A percentile compares a stretch with the other conserved stretches of the same genome.
phyloP scores from a whole-genome alignment of 495 filamentous ascomycete species.

The Penicillium subrubescens region DNA sequence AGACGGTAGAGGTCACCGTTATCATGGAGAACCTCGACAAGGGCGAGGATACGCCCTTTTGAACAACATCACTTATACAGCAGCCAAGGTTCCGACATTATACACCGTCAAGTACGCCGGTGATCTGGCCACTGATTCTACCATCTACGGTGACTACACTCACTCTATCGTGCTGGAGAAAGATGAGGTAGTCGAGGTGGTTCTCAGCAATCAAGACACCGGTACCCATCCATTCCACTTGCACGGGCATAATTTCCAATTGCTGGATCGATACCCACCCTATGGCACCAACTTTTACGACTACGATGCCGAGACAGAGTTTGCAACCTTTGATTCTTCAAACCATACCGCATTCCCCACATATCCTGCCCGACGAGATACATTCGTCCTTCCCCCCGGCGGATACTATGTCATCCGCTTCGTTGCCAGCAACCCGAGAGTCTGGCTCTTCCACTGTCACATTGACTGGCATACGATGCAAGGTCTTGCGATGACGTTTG shows the following conservation, averaged over 20 bases:
- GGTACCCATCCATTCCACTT: conserved; percentile 16
- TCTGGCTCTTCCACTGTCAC: neutral
- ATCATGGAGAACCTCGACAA: neutral
- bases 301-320: neutral
- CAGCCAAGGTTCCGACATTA: neutral
- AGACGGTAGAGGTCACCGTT: neutral
- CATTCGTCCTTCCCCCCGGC: neutral
- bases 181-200: conserved; percentile 57
- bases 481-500: neutral
- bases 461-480: neutral
- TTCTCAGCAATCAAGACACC: conserved; percentile 63
- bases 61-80: neutral
- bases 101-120: neutral
- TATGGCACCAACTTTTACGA: conserved; percentile 50
- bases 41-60: neutral
- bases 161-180: conserved; percentile 46
- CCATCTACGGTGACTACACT: neutral
- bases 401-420: neutral
- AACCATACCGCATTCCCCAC: neutral
- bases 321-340: neutral
- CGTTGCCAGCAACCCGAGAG: neutral
- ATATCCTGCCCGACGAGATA: neutral
- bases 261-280: conserved; percentile 36
- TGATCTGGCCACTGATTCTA: neutral
- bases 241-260: conserved; percentile 43